These are phyloP conservation scores for Kwoniella dejecticola DNA, from an alignment of 768 basidiomycete genomes.

Conservation along the genomic window DNA sequence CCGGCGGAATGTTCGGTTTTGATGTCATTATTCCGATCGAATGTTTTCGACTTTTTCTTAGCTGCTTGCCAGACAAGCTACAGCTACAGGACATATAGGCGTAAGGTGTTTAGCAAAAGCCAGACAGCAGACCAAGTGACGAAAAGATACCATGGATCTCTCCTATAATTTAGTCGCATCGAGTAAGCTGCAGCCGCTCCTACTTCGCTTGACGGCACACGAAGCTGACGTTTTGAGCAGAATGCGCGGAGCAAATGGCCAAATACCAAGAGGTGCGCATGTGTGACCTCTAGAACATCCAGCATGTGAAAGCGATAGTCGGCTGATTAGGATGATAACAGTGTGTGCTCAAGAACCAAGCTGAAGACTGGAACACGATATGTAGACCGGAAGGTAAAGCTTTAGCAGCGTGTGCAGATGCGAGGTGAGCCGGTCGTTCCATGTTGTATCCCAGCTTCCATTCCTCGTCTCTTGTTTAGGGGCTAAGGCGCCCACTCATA, in stretches of 20 bases:
- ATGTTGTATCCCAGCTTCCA: too few relatives aligned
- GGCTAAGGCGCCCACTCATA: background rate
- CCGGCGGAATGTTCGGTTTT: background rate
- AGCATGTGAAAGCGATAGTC: too few relatives aligned
- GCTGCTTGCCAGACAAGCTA: background rate
- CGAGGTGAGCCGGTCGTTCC: conserved; percentile 26
- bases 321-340: conserved; percentile 10
- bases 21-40: conserved; percentile 1
- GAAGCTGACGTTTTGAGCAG: conserved; percentile 20
- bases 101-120: too few relatives aligned
- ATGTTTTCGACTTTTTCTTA: background rate
- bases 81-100: background rate
- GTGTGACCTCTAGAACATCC: too few relatives aligned
- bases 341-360: conserved; percentile 52
- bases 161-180: conserved; percentile 53
- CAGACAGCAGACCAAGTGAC: too few relatives aligned
- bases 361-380: conserved; percentile 45
- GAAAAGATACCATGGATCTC: conserved; percentile 48
- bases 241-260: conserved; percentile 54
- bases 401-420: conserved; percentile 50
- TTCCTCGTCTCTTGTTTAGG: background rate
- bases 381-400: conserved; percentile 44
- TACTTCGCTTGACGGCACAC: background rate
- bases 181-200: conserved; percentile 32
- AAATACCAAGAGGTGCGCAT: conserved; percentile 48